Evolutionary conservation across 2,329 filamentous ascomycete species (phyloP).

Genomic region (Alternaria dauci): DNA sequence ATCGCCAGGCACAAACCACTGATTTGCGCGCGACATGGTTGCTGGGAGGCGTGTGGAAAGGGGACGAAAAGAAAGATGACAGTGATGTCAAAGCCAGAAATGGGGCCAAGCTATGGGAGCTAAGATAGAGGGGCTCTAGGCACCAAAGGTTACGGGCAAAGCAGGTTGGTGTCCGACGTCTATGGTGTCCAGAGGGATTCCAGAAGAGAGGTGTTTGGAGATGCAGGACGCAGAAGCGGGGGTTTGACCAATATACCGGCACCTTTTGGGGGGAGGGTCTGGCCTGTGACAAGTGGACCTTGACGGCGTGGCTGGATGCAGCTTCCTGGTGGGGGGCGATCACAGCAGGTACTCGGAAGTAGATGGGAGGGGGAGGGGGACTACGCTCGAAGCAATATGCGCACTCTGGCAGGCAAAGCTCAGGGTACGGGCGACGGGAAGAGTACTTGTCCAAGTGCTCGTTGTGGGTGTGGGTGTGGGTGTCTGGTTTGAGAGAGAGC

Average conservation of each 20-base stretch:
- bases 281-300: conserved; percentile 38
- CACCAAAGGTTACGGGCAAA: conserved; percentile 38
- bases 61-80: conserved; percentile 44
- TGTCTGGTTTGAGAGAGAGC: conserved; percentile 19
- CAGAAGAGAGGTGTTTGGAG: conserved; percentile 38
- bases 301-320: conserved; percentile 45
- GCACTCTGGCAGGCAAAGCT: conserved; percentile 25
- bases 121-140: conserved; percentile 41
- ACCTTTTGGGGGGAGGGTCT: conserved; percentile 30
- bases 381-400: conserved; percentile 25
- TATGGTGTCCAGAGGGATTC: conserved; percentile 36
- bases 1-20: conserved; percentile 61
- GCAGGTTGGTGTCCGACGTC: conserved; percentile 35
- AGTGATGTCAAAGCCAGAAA: conserved; percentile 49
- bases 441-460: conserved; percentile 13
- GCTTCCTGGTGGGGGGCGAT: conserved; percentile 22
- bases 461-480: neutral
- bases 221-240: conserved; percentile 43
- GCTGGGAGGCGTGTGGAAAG: conserved; percentile 25
- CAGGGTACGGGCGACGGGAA: conserved; percentile 34
- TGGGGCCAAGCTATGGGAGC: conserved; percentile 47
- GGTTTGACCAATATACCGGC: conserved; percentile 50
- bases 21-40: conserved; percentile 50
- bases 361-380: conserved; percentile 17
- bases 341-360: conserved; percentile 35